Evolutionary conservation across 1,284 basidiomycete species (phyloP), one percentile per base, ranked within the genome.

Genomic region (Irpex sp.): DNA sequence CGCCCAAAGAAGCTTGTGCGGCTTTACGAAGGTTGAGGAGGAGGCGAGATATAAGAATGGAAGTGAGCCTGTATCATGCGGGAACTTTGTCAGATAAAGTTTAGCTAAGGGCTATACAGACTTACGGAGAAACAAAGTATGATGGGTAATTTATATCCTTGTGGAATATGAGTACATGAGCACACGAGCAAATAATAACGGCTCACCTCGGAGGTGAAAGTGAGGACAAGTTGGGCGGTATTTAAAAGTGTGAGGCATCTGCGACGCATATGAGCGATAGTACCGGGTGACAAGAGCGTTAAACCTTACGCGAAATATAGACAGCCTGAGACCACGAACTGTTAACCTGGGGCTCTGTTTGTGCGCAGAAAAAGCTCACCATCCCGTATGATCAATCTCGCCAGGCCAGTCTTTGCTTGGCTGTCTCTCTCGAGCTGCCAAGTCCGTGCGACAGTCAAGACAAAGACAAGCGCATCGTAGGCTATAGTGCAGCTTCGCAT

Each of bases 401-500:
- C 47, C 36, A 69, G 36, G 50, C 58, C 59, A 5, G 59, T 54
- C 11, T 56, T 57, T 35, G 51, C 5, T 33, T 63, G 58, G 33
- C 64, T 35, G 2, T 43, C 35, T 35, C 55, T 63, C 37, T 61
- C 58, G 17, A 63, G 43, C 6, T 56, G 17, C 11, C 63, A 11
- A 2, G 69, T 66, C 58, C 65, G 62, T 26, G 64, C 15, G 3
- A 69, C n/a, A 6, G 69, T 70, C 17, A 69, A 63, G 1, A 66
- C 15, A n/a, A 70, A 49, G 4, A 66, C 61, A 5, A 70, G 55
- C 17, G 59, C 62, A 55, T 69, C 67, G 37, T 62, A 67, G 3
- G 62, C 59, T 2, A 60, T 65, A 0, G 68, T 66, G 3, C 63
- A 58, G 6, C 62, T 60, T 8, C 69, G 67, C 46, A 60, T 61